A percentile compares a stretch with the other conserved stretches of the same genome.
Conservation (phyloP, 768 basidiomycete genomes). For the Russula virescens region DNA sequence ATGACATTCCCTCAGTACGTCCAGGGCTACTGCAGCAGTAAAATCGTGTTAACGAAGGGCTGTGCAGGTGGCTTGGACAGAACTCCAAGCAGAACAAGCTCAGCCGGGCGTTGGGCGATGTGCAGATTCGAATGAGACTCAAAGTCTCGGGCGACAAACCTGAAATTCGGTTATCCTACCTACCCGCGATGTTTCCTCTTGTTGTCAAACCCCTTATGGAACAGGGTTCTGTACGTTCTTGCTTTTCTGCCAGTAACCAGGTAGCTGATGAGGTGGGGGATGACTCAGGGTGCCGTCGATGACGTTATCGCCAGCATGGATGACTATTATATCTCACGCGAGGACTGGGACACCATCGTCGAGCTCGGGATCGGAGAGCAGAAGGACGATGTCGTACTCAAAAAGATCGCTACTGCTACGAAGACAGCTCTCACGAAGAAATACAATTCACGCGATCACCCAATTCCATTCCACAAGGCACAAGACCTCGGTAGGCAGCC, state of each 20-base stretch:
- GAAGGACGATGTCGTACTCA: conserved; percentile 67
- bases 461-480: conserved; percentile 92
- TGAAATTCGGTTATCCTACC: conserved; percentile 88
- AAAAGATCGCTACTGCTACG: conserved; percentile 75
- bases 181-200: conserved; percentile 81
- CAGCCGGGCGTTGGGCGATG: conserved; percentile 71
- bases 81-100: conserved; percentile 92
- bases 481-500: conserved; percentile 69
- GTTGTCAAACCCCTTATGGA: conserved; percentile 76
- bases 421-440: conserved; percentile 84
- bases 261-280: neutral
- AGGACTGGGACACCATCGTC: conserved; percentile 95
- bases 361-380: conserved; percentile 86
- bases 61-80: conserved; percentile 87
- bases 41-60: neutral
- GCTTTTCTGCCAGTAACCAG: neutral
- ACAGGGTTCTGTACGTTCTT: conserved; percentile 60
- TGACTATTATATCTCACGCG: conserved; percentile 85
- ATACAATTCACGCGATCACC: conserved; percentile 90
- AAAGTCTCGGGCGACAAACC: conserved; percentile 85
- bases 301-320: conserved; percentile 88
- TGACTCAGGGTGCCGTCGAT: conserved; percentile 62
- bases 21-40: too few relatives aligned
- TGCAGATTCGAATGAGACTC: conserved; percentile 93
- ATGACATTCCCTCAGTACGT: conserved; percentile 83